Evolutionary conservation across 768 basidiomycete genomes (phyloP).

Genomic region (Hortiboletus campestris): DNA sequence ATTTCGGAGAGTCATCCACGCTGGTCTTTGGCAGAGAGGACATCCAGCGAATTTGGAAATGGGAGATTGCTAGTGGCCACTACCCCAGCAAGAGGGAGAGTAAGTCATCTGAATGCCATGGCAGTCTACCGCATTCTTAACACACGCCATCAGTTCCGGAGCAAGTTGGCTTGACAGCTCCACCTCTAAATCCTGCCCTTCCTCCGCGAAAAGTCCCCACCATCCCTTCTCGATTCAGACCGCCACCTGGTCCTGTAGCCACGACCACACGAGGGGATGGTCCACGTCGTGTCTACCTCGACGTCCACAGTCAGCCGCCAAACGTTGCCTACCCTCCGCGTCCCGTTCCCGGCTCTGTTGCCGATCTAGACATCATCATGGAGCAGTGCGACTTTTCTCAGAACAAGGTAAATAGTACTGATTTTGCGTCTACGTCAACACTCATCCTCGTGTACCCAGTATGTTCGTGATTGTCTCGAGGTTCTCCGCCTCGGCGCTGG

Average conservation of each 20-base stretch:
- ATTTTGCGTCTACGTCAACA: background rate
- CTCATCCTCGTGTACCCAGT: conserved; percentile 45
- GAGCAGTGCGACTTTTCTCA: conserved; percentile 89
- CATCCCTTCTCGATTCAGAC: conserved; percentile 48
- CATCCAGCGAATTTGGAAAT: conserved; percentile 88
- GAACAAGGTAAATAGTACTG: conserved; percentile 52
- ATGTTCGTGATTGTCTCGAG: conserved; percentile 97
- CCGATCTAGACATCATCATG: conserved; percentile 89
- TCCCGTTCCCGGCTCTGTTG: conserved; percentile 78
- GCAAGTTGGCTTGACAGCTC: conserved; percentile 52
- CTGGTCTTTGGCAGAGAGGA: conserved; percentile 77
- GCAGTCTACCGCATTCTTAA: background rate
- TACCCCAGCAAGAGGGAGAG: conserved; percentile 82
- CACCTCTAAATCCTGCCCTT: conserved; percentile 72
- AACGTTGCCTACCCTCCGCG: conserved; percentile 82
- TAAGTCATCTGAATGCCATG: conserved; percentile 38
- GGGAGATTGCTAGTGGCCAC: conserved; percentile 93
- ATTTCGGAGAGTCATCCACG: conserved; percentile 62
- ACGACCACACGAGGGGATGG: conserved; percentile 71
- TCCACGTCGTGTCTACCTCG: conserved; percentile 73
- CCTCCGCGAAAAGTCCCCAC: conserved; percentile 50
- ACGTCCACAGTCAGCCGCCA: conserved; percentile 59
- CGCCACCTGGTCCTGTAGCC: conserved; percentile 45
- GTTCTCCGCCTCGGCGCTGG: conserved; percentile 88
- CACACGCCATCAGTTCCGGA: conserved; percentile 57